These are phyloP conservation scores for Cucumis sativus DNA, from an alignment of 306 rosid species.

Conservation along the genomic window Cucumber_9930_V3 NC_026658.2:607001-607500, in stretches of 20 bases:
- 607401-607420: background rate
- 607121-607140: background rate
- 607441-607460: background rate
- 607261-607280: background rate
- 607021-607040: background rate
- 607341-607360: background rate
- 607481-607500: background rate
- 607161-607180: constrained; percentile 9
- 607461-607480: background rate
- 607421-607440: background rate
- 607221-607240: background rate
- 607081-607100: background rate
- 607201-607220: background rate
- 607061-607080: background rate
- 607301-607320: background rate
- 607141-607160: background rate
- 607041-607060: background rate
- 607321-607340: background rate
- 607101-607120: background rate
- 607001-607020: background rate
- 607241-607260: background rate
- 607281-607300: background rate
- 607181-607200: background rate
- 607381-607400: background rate
- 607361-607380: background rate